Evolutionary conservation across 1,284 basidiomycete species (phyloP).

Genomic region (Fomitopsis palustris): DNA sequence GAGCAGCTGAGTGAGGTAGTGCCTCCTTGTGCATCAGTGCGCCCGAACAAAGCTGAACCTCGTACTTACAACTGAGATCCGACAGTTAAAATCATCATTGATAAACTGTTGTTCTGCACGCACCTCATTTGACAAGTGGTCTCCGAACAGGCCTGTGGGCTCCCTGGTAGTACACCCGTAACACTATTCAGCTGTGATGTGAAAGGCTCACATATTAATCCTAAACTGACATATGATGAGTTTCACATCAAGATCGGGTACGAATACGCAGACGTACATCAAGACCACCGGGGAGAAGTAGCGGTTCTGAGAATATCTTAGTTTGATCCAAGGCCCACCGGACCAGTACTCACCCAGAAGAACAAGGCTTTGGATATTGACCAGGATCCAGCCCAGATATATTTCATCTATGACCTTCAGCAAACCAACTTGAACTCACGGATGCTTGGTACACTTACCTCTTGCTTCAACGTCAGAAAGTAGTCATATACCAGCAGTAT

Average conservation of each 20-base stretch:
- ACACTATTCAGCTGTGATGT: slow-evolving; percentile 6
- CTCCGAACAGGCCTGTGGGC: background rate
- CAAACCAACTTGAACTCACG: no score
- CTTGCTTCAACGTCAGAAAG: slow-evolving; percentile 20
- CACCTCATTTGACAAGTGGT: background rate
- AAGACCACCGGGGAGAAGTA: slow-evolving; percentile 20
- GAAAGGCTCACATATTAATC: background rate
- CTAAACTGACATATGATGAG: background rate
- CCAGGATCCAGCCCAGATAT: slow-evolving; percentile 27
- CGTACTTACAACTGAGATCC: background rate
- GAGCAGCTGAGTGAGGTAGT: background rate
- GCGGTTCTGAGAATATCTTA: slow-evolving; percentile 17
- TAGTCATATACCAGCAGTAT: slow-evolving; percentile 17
- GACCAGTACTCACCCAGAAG: slow-evolving; percentile 15
- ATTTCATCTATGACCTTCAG: slow-evolving; percentile 16
- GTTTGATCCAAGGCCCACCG: background rate
- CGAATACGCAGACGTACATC: slow-evolving; percentile 12
- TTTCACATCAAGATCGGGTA: background rate
- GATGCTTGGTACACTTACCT: slow-evolving; percentile 17
- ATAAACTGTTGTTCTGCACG: background rate
- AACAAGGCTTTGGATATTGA: slow-evolving; percentile 22
- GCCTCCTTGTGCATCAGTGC: background rate
- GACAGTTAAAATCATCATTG: background rate
- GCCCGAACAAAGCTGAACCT: background rate
- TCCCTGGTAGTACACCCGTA: slow-evolving; percentile 3